A percentile compares a stretch with the other conserved stretches of the same genome.
Evolutionary conservation across 176 grass and related monocot genomes (phyloP).

Genomic region (Tuctoria greenei): DNA sequence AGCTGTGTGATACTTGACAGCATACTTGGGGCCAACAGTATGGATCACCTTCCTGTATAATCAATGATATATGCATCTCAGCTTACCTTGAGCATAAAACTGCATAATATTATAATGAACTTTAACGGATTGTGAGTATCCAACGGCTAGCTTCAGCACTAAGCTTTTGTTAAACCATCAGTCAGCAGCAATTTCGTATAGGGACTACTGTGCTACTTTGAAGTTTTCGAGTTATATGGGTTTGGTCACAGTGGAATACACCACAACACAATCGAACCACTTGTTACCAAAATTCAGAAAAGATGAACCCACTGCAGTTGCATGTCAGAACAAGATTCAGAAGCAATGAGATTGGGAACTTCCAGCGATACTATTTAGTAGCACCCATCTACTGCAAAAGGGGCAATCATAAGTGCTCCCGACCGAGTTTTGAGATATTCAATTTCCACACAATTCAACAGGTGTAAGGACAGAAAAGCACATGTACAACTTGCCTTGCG

Average conservation of each 20-base stretch:
- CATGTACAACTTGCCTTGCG: constrained; percentile 46
- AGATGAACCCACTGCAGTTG: background rate
- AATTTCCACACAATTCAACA: background rate
- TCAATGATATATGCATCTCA: constrained; percentile 11
- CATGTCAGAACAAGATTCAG: background rate
- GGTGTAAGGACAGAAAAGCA: constrained; percentile 3
- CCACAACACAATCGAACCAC: background rate
- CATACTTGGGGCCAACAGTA: constrained; percentile 94
- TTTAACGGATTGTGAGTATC: background rate
- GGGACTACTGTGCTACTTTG: background rate
- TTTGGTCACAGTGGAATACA: background rate
- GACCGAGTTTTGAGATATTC: background rate
- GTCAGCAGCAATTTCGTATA: background rate
- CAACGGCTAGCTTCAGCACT: background rate
- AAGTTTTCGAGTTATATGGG: background rate
- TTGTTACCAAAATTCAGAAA: background rate
- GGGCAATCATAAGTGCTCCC: background rate
- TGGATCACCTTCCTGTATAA: constrained; percentile 88
- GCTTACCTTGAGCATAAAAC: constrained; percentile 23
- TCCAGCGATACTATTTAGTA: background rate
- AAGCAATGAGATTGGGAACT: background rate
- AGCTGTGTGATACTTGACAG: constrained; percentile 98
- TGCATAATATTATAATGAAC: background rate
- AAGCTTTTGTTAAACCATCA: background rate
- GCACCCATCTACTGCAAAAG: background rate